Percentiles rank a stretch among this genome's conserved stretches.
These are phyloP conservation scores for Diutina neorugosa DNA, from an alignment of 1,139 yeast species.

Conservation along the genomic window DNA sequence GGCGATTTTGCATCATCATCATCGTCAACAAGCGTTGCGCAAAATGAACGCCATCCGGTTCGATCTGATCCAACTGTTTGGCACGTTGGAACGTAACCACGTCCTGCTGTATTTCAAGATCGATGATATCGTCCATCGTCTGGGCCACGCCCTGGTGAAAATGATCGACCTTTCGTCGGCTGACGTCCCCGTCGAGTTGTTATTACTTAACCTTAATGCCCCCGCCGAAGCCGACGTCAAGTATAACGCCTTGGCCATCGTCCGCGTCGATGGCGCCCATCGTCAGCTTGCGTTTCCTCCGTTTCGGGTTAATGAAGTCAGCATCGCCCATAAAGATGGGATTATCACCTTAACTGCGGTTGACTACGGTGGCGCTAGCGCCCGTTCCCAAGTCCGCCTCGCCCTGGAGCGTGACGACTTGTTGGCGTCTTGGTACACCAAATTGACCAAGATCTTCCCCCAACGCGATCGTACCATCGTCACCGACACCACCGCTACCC, in stretches of 20 bases:
- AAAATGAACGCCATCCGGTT: neutral
- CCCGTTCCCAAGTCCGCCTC: neutral
- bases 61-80: neutral
- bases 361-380: neutral
- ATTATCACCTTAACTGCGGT: neutral
- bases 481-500: neutral
- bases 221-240: neutral
- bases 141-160: conserved; percentile 1
- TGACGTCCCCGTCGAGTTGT: conserved; percentile 1
- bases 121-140: neutral
- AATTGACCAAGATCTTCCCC: conserved; percentile 1
- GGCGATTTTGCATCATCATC: neutral
- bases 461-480: neutral
- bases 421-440: neutral
- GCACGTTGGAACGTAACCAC: neutral
- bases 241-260: conserved; percentile 1
- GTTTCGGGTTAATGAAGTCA: neutral
- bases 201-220: neutral
- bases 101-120: conserved; percentile 3
- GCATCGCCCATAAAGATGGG: neutral
- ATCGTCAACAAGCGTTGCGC: neutral
- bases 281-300: conserved; percentile 3
- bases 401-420: neutral
- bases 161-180: neutral
- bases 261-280: neutral